These are phyloP conservation scores for Pythium myriotylum DNA, from an alignment of 352 stramenopile species.

Conservation along the genomic window DNA sequence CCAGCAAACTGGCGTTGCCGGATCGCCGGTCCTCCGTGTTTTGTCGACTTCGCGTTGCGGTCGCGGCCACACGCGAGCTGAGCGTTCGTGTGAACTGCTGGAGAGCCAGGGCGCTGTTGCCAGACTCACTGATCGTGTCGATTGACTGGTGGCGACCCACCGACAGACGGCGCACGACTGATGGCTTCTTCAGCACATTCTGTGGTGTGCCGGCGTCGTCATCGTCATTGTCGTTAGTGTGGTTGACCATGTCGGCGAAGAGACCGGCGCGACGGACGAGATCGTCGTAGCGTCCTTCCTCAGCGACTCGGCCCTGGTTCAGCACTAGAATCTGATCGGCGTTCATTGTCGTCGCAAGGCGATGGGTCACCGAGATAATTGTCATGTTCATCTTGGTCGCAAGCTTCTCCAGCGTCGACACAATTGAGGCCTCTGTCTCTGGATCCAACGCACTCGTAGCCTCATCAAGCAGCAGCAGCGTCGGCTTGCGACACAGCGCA, in stretches of 20 bases:
- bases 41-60: conserved; percentile 64
- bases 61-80: conserved; percentile 69
- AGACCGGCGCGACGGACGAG: conserved; percentile 61
- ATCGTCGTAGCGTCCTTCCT: conserved; percentile 73
- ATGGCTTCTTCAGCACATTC: conserved; percentile 37
- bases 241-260: conserved; percentile 81
- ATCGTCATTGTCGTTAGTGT: conserved; percentile 66
- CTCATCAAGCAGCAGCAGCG: conserved; percentile 81
- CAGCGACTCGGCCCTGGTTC: conserved; percentile 71
- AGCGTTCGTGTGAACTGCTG: conserved; percentile 83
- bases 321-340: conserved; percentile 84
- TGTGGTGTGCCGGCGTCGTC: conserved; percentile 21
- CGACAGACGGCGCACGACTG: background rate
- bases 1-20: conserved; percentile 63
- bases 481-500: conserved; percentile 79
- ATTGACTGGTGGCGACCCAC: conserved; percentile 21
- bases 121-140: conserved; percentile 22
- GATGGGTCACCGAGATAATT: conserved; percentile 89
- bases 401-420: conserved; percentile 78
- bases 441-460: conserved; percentile 87
- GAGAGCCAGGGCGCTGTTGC: conserved; percentile 55
- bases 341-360: conserved; percentile 78
- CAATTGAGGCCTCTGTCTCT: conserved; percentile 85
- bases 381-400: conserved; percentile 88
- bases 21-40: conserved; percentile 67